Conservation (phyloP, 1,284 basidiomycete species). For the Rhodotorula sp. region DNA sequence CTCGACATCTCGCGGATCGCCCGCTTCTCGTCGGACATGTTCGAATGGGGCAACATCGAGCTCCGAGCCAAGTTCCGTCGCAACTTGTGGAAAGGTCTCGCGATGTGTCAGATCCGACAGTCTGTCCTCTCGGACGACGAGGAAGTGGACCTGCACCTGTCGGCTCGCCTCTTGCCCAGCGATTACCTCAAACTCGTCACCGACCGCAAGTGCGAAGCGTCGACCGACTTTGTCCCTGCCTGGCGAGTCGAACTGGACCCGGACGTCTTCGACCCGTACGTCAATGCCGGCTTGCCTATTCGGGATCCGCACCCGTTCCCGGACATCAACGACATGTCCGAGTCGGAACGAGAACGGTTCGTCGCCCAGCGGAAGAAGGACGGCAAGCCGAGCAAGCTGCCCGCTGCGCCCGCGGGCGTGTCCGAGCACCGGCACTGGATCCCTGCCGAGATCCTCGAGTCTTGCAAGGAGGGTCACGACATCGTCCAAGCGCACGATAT, state of each 20-base stretch:
- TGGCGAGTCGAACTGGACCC: constrained; percentile 31
- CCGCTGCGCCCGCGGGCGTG: neutral
- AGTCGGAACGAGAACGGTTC: neutral
- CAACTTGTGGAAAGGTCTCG: constrained; percentile 21
- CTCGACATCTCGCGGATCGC: constrained; percentile 28
- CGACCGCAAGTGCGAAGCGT: constrained; percentile 13
- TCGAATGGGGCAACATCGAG: constrained; percentile 37
- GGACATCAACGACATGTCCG: neutral
- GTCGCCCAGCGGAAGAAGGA: neutral
- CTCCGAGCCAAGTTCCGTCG: constrained; percentile 7
- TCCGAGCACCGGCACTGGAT: constrained; percentile 23
- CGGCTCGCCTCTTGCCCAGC: neutral
- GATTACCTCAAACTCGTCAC: constrained; percentile 3
- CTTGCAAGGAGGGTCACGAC: neutral
- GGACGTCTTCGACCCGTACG: constrained; percentile 1
- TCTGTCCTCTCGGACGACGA: constrained; percentile 7
- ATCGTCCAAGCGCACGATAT: constrained; percentile 1
- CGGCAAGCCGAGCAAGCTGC: neutral
- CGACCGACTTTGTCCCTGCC: constrained; percentile 19
- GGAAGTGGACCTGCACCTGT: neutral
- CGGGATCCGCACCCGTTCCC: constrained; percentile 18
- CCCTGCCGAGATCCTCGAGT: constrained; percentile 7
- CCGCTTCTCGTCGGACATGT: constrained; percentile 20
- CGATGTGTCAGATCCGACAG: constrained; percentile 10
- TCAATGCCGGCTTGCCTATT: constrained; percentile 3